Base-by-base conservation (phyloP, 2,329 filamentous ascomycete species). In the Hymenoscyphus occultus region DNA sequence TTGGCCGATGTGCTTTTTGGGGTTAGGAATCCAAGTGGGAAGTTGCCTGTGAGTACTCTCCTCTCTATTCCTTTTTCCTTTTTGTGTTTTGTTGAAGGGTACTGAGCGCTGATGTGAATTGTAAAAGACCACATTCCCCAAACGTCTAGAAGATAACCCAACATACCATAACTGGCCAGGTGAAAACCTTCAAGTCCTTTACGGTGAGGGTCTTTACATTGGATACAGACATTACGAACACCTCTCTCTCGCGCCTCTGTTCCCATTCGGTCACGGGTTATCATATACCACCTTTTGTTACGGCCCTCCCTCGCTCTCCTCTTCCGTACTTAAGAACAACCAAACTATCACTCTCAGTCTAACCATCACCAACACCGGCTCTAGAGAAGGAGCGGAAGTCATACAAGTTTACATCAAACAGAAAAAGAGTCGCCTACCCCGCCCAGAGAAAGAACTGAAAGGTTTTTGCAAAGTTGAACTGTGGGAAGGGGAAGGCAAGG, bases 141-240 rank as follows among this genome's bases (percentile, higher is more conserved):
- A 78, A 59, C 78, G 80, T 9, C 79, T 88, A 35, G 81, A 89
- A 72, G 87, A 91, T 70, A 88, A 89, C 35, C 89, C 89, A 0
- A 86, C 89, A 0, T 90, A 85, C 77, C 83, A 88, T 75, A 91
- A 89, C 75, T 92, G 88, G 85, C 87, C 87, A 0, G 40, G 88
- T 60, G 89, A 91, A 77, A 88, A 90, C 74, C 77, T 84, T 59
- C 83, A 86, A 69, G 87, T 89, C 0, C 75, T 88, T 1, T 92
- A 92, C 73, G 88, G 88, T 61, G 90, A 93, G 75, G 89, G 88
- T 14, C 77, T 92, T 13, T 90, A 87, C 76, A 84, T 92, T 63
- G 90, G 90, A 2, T 92, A 93, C 77, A 79, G 86, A 19, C 87
- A 90, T 76, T 92, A 90, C 75, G 89, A 93, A 71, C 84, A 84